Base-by-base conservation (phyloP, 2,329 filamentous ascomycete genomes). In the Leptographium wingfieldii region DNA sequence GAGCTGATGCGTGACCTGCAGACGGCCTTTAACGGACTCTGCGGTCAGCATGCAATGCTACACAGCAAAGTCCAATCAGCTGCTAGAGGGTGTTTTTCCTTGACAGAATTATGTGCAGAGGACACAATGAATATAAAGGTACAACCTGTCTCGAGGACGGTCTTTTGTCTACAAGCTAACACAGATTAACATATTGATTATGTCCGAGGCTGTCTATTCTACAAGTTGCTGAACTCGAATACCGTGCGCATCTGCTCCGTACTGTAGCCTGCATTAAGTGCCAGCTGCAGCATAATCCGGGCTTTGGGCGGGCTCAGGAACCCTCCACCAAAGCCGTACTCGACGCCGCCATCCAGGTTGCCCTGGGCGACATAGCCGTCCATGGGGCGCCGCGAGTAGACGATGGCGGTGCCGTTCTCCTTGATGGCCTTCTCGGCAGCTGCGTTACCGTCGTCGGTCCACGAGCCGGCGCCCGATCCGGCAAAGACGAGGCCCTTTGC, bases 1-100 rank as follows among this genome's bases (percentile, higher is more conserved):
- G 82, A 86, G 66, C 70, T 86, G 33, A 69, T 86, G 53, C 75
- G 80, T 33, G 80, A 80, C 72, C 71, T 86, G 10, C 80, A 80
- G n/a, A 75, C 73, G 0, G 77, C 76, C 0, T 85, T 85, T 68
- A 72, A 83, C 66, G 67, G 69, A 0, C 22, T 22, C 31, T 31
- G 31, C 31, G 31, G 31, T 31, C 31, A 31, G 31, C 31, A 31
- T 31, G 31, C 31, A 31, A 31, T 40, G 11, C 38, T 40, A 40
- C 38, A 40, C 16, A 12, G 38, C 3, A 40, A 12, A 40, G 38
- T 10, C 16, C 11, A 12, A 40, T 40, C 38, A 3, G 38, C 12
- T 5, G 10, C 38, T 40, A 19, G 5, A 16, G 31, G 31, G 31
- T 31, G 4, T 31, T 31, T 7, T 5, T 5, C 3, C 7, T 5